Evolutionary conservation across 345 rosid species (phyloP).

Genomic region (Eucalyptus tenuipes): DNA sequence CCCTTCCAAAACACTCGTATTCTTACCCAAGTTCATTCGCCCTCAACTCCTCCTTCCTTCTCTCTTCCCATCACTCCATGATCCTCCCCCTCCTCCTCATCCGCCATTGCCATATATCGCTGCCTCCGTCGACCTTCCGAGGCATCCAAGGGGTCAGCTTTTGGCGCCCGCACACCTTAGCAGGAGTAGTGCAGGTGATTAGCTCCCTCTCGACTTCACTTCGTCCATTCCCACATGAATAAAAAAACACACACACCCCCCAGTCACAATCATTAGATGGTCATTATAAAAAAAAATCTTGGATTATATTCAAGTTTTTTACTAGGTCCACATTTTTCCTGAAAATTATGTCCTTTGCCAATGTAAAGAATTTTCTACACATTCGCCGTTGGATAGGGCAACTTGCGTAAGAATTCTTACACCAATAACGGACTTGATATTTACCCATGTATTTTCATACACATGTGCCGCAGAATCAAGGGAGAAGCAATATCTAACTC

Average conservation of each 20-base stretch:
- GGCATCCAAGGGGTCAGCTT: background rate
- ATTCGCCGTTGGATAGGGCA: too few relatives aligned
- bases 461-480: rapidly evolving
- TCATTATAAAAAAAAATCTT: background rate
- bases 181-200: background rate
- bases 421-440: rapidly evolving
- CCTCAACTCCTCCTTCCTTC: background rate
- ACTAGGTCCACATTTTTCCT: rapidly evolving
- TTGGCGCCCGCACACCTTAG: rapidly evolving
- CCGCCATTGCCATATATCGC: rapidly evolving
- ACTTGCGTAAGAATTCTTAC: background rate
- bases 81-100: background rate
- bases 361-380: background rate
- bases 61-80: background rate
- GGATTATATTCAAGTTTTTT: background rate
- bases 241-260: too few relatives aligned
- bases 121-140: rapidly evolving
- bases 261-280: background rate
- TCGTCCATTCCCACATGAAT: background rate
- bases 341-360: rapidly evolving
- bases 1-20: too few relatives aligned
- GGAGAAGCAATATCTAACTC: background rate
- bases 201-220: background rate
- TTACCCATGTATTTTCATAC: background rate
- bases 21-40: too few relatives aligned